phyloP scores from a whole-genome alignment of 2,329 filamentous ascomycete species.

The Fusarium protoensiforme region DNA sequence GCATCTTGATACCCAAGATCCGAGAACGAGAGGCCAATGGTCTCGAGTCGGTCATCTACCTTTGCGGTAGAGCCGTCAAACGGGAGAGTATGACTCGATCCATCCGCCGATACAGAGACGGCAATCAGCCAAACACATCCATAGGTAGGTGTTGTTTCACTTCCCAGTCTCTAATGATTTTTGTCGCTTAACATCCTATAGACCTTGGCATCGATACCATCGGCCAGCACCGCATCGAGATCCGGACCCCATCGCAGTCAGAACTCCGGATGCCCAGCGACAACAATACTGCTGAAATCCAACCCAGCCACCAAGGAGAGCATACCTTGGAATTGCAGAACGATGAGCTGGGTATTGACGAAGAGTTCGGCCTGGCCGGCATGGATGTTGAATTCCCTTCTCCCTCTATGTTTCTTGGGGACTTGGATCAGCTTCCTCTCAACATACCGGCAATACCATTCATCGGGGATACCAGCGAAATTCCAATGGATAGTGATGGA shows the following conservation, averaged over 20 bases:
- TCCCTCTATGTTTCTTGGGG: background rate
- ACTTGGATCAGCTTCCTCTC: background rate
- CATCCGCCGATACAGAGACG: background rate
- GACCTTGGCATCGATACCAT: background rate
- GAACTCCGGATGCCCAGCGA: background rate
- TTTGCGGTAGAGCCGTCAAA: background rate
- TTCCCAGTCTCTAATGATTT: background rate
- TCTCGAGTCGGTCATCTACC: background rate
- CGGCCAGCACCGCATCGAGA: background rate
- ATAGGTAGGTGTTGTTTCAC: background rate
- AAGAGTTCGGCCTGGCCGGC: background rate
- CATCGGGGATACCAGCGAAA: background rate
- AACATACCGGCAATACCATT: background rate
- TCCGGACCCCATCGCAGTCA: background rate
- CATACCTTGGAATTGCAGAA: background rate
- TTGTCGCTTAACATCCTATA: background rate
- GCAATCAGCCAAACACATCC: background rate
- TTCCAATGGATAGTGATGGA: background rate
- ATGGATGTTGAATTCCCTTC: background rate
- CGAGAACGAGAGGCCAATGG: background rate
- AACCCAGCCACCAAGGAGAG: background rate
- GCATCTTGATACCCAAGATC: constrained; percentile 2
- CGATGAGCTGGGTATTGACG: background rate
- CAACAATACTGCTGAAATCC: background rate
- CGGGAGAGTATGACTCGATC: background rate